Base-by-base conservation (phyloP, 495 filamentous ascomycete genomes). In the Lichina pygmaea region DNA sequence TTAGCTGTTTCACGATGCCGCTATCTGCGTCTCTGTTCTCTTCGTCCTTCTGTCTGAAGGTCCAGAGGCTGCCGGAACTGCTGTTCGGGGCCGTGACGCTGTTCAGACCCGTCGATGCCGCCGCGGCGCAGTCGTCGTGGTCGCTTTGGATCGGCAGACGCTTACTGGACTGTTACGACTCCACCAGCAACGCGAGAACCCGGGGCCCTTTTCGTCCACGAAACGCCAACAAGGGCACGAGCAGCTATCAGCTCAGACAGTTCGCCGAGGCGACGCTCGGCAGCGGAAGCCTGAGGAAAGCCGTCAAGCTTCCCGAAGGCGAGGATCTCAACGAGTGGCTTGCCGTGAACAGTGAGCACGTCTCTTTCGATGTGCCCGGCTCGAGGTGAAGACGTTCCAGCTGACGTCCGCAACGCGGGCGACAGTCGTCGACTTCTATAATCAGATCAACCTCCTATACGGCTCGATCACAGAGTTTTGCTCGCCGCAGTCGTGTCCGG, bases 401-500 rank as follows among this genome's bases (percentile, higher is more conserved):
- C 24, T 24, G 24, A 24, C 24, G 24, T 4, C 24, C 24, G 24
- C 24, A 4, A 33, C 15, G 13, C 34, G 8, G 6, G 46, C 38
- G 42, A 41, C 52, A 93, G 86, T 97, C 56, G 89, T 97, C 63
- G 89, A 97, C 60, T 97, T 97, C 62, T 97, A 95, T 73, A 97
- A 95, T 63, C 89, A 97, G 60, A 89, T 95, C 60, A 97, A 97
- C 63, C 75, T 97, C 30, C 78, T 97, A 45, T 97, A 97, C 60
- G 89, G 89, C 48, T 86, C 89, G 46, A 94, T 97, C 57, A 97
- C 89, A 45, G 89, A 97, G 55, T 97, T 95, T 62, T 97, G 89
- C 65, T 95, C 89, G 24, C 89, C 89, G 30, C 79, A 81, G 52
- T 81, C 84, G 44, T 97, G 89, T 58, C 89, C 86, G 3, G 89